A percentile compares a stretch with the other conserved stretches of the same genome.
These are phyloP conservation scores for Mortierella sp. DNA, from an alignment of 371 early-diverging fungal species.

Conservation along the genomic window DNA sequence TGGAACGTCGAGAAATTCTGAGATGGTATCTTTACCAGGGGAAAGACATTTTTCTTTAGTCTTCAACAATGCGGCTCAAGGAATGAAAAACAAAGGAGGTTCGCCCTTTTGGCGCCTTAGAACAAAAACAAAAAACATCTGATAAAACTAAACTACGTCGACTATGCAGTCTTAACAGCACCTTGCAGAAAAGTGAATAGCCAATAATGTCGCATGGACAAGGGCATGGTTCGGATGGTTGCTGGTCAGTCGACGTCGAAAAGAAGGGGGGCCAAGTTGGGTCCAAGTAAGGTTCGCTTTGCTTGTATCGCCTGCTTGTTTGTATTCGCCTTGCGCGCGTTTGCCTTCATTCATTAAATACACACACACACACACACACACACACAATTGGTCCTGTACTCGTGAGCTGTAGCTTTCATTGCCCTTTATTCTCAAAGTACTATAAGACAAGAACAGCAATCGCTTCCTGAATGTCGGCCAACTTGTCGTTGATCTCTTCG, in stretches of 20 bases:
- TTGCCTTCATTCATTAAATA: too few relatives aligned
- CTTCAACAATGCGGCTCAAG: background rate
- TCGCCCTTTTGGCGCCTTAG: background rate
- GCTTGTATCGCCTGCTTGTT: background rate
- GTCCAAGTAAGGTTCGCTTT: background rate
- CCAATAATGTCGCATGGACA: background rate
- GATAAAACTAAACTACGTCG: background rate
- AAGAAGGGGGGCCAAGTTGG: background rate
- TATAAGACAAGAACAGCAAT: conserved; percentile 40
- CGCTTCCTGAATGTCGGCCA: conserved; percentile 54
- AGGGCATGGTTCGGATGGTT: background rate
- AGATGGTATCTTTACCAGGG: background rate
- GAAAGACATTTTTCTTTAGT: background rate
- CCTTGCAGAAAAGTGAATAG: background rate
- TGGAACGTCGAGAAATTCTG: conserved; percentile 19
- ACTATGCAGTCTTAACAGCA: background rate
- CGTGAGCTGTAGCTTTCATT: background rate
- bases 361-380: background rate
- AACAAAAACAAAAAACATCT: background rate
- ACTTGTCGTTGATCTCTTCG: conserved; percentile 50
- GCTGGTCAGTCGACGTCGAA: background rate
- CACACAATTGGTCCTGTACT: background rate
- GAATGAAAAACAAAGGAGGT: background rate
- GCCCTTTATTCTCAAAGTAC: background rate
- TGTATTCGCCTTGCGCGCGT: too few relatives aligned